phyloP scores from a whole-genome alignment of 805 yeast species.

The Dipodascopsis tothii region DNA sequence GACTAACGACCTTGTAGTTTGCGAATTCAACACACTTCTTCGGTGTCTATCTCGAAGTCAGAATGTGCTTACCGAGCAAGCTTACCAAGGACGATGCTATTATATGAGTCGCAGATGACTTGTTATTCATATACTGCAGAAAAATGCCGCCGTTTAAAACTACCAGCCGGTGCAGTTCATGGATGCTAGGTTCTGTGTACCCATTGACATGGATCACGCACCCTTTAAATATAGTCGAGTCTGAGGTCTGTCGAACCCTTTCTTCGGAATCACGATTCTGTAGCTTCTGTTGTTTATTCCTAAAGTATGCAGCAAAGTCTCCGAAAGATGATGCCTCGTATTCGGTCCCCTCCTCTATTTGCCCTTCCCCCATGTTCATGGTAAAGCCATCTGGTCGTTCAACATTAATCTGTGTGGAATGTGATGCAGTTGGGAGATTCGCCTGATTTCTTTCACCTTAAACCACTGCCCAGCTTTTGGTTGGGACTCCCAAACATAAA shows the following conservation, averaged over 20 bases:
- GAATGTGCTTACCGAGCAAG: neutral
- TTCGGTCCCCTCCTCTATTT: slow-evolving; percentile 27
- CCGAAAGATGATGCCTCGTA: slow-evolving; percentile 50
- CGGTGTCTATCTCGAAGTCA: slow-evolving; percentile 51
- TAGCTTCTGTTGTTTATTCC: slow-evolving; percentile 54
- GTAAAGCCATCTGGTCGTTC: neutral
- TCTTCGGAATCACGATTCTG: slow-evolving; percentile 43
- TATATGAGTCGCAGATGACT: slow-evolving; percentile 74
- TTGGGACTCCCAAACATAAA: no score
- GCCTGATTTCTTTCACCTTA: neutral
- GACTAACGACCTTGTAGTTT: slow-evolving; percentile 67
- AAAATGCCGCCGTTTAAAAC: slow-evolving; percentile 75
- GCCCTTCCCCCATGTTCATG: neutral
- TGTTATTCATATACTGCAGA: slow-evolving; percentile 58
- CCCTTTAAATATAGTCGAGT: slow-evolving; percentile 45
- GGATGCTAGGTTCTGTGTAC: slow-evolving; percentile 71
- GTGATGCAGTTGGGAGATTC: slow-evolving; percentile 1
- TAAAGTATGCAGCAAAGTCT: slow-evolving; percentile 59
- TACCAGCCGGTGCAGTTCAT: slow-evolving; percentile 61
- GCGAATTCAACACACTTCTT: slow-evolving; percentile 58
- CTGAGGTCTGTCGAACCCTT: slow-evolving; percentile 16
- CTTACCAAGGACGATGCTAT: slow-evolving; percentile 46
- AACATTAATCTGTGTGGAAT: neutral
- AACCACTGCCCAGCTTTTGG: no score
- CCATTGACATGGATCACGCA: slow-evolving; percentile 82